Base-by-base conservation (phyloP, 2,329 filamentous ascomycete species). In the Neonectria punicea region DNA sequence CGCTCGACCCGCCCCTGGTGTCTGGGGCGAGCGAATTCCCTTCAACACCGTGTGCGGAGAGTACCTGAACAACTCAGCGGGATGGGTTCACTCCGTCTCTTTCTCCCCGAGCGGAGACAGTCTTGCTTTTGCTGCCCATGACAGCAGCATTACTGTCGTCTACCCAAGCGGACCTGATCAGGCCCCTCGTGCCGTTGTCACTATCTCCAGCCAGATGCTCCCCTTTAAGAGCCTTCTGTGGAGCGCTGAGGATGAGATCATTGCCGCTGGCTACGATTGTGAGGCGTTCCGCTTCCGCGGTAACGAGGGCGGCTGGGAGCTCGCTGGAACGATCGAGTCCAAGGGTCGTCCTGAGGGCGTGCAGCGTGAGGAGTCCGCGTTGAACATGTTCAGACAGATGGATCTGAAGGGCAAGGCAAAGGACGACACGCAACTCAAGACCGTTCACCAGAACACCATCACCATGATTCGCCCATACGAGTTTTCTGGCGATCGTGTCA, bases 321-420 rank as follows among this genome's bases (percentile, higher is more conserved):
- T 98, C 41, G 88, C 87, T 39, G 94, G 94, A 34, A 91, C 93
- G 4, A 83, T 98, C 66, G 94, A 98, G 82, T 84, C 84, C 53
- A 94, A 94, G 81, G 85, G 87, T 54, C 83, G 86, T 5, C 84
- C 86, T 46, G 79, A 85, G 60, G 89, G 86, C 63, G 87, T 88
- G 60, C 83, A 84, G 64, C 87, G 92, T 34, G 96, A 98, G 81
- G 96, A 98, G 79, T 96, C 92, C 70, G 96, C 96, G 25, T 84
- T 98, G 79, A 97, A 98, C 81, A 97, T 98, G 93, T 99, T 99
- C 84, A 89, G 90, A 75, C 94, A 98, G 84, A 98, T 99, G 96
- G 96, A 99, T 80, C 86, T 99, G 70, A 97, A 96, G 86, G 96
- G 96, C 67, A 97, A 97, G 82, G 84, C 86, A 61, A 93, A 93